Evolutionary conservation across 257 asterid species (phyloP).

Genomic region (Hygrophila difformis): DNA sequence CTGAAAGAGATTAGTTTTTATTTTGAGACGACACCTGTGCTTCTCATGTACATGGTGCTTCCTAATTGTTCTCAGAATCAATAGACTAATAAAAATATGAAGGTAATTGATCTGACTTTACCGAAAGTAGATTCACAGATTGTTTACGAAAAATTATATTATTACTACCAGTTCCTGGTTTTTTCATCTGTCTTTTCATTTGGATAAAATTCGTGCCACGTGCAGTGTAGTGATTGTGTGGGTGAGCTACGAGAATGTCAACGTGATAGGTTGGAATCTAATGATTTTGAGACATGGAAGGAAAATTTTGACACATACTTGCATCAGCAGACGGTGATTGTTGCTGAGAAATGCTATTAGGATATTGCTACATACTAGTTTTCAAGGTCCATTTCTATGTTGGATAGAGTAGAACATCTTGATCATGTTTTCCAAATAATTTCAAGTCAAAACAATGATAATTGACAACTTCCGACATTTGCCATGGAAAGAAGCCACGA

Average conservation of each 20-base stretch:
- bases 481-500: too few relatives aligned
- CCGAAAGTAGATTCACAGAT: conserved; percentile 16
- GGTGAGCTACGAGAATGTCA: conserved; percentile 14
- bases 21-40: conserved; percentile 11
- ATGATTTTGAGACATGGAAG: neutral
- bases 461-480: too few relatives aligned
- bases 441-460: too few relatives aligned
- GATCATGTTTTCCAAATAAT: neutral
- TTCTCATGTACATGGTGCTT: neutral
- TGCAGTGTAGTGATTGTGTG: neutral
- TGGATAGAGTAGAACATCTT: conserved; percentile 8
- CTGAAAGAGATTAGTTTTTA: neutral
- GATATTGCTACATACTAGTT: neutral
- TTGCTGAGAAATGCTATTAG: neutral
- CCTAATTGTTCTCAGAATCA: neutral
- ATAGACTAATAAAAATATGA: neutral
- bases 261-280: conserved; percentile 15
- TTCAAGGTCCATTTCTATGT: conserved; percentile 3
- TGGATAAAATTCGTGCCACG: neutral
- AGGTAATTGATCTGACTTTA: conserved; percentile 4
- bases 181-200: neutral
- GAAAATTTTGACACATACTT: neutral
- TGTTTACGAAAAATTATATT: neutral
- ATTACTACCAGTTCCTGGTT: conserved; percentile 2
- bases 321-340: conserved; percentile 9